A percentile compares a stretch with the other conserved stretches of the same genome.
phyloP scores from a whole-genome alignment of 139 green algal genomes.

The Micractinium conductrix region DNA sequence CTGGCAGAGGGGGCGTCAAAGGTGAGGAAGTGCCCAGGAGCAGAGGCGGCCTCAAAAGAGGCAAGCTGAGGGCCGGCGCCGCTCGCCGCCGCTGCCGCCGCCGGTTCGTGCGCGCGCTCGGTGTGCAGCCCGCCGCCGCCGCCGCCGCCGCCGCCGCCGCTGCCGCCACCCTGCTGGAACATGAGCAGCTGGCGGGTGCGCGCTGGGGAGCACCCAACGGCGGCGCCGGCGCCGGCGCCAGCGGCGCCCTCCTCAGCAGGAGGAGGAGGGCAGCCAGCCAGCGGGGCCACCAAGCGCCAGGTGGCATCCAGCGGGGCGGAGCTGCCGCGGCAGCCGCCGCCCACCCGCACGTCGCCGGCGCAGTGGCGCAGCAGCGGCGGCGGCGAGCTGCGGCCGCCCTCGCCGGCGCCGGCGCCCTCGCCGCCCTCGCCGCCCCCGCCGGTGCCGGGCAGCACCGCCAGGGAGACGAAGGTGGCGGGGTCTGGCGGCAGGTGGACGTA shows the following conservation, averaged over 20 bases:
- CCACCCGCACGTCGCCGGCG: not conserved
- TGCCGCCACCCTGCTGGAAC: not conserved
- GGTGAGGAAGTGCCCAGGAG: constrained; percentile 16
- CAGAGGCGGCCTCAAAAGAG: not conserved
- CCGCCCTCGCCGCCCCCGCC: not conserved
- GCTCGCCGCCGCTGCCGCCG: not conserved
- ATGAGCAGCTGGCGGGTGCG: constrained; percentile 1
- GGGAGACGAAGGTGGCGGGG: constrained; percentile 11
- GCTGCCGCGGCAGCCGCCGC: not conserved
- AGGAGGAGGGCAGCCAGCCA: not conserved
- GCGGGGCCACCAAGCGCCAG: constrained; percentile 27
- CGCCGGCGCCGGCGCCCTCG: not conserved
- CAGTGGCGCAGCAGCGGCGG: constrained; percentile 1
- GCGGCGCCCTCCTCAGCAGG: not conserved
- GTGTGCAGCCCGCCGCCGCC: not conserved
- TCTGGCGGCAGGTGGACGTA: not conserved
- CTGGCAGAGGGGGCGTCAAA: not conserved
- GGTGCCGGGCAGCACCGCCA: not conserved
- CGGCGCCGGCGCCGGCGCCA: not conserved
- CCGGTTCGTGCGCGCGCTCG: not conserved
- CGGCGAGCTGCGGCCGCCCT: not conserved
- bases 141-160: not conserved
- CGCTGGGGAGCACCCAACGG: not conserved
- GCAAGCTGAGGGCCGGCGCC: not conserved
- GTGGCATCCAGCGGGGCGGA: constrained; percentile 37